Evolutionary conservation across 1,284 basidiomycete genomes (phyloP).

Genomic region (Amylostereum chailletii): DNA sequence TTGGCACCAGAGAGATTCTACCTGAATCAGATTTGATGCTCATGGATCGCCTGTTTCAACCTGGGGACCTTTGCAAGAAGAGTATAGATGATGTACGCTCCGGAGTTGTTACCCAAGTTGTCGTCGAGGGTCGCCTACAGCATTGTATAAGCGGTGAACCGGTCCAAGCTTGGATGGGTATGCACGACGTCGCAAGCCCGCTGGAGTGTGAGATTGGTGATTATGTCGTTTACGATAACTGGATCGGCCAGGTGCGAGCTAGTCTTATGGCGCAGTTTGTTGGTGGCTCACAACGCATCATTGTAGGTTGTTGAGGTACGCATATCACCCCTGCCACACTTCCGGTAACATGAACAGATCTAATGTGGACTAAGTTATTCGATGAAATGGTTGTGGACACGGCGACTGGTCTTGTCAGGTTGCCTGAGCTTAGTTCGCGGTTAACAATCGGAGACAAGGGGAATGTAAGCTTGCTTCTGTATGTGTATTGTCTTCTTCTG

Average conservation of each 20-base stretch:
- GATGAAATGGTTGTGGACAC: constrained; percentile 75
- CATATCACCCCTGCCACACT: not conserved
- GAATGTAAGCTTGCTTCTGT: constrained; percentile 32
- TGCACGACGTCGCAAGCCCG: constrained; percentile 51
- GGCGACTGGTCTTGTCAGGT: constrained; percentile 49
- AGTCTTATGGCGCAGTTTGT: not conserved
- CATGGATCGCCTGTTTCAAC: constrained; percentile 72
- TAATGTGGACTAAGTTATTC: constrained; percentile 50
- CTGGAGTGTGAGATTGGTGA: constrained; percentile 68
- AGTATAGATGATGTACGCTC: constrained; percentile 64
- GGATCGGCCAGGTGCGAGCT: constrained; percentile 76
- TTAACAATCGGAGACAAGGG: constrained; percentile 67
- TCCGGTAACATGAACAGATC: not conserved
- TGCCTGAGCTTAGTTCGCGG: constrained; percentile 70
- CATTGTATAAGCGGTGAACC: constrained; percentile 66
- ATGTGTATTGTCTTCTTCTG: not conserved
- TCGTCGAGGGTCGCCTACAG: constrained; percentile 57
- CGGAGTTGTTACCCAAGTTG: constrained; percentile 65
- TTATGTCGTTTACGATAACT: constrained; percentile 76
- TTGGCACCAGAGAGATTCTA: constrained; percentile 59
- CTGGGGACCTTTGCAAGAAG: constrained; percentile 81
- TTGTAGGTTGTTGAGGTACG: constrained; percentile 42
- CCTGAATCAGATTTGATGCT: constrained; percentile 64
- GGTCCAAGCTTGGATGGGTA: constrained; percentile 57
- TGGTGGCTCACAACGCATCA: not conserved